These are phyloP conservation scores for Durotheca rogersii DNA, from an alignment of 495 filamentous ascomycete species.

Conservation along the genomic window DNA sequence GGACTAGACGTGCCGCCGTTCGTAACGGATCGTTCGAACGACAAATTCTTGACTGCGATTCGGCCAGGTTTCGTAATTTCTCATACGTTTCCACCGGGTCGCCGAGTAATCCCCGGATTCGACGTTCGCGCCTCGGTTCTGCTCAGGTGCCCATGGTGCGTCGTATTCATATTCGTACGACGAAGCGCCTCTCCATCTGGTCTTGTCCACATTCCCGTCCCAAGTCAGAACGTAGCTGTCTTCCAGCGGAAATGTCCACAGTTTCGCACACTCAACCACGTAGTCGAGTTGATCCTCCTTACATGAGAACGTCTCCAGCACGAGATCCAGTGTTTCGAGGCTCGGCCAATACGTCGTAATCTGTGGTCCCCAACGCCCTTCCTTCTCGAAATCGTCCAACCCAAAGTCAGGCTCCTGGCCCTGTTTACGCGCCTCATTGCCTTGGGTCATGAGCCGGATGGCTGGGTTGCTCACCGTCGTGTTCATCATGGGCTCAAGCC, in stretches of 20 bases:
- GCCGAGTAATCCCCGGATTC: not conserved
- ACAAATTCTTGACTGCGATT: constrained; percentile 22
- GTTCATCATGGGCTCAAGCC: constrained; percentile 36
- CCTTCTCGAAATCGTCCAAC: constrained; percentile 30
- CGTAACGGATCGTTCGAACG: constrained; percentile 14
- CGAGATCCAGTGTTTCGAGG: constrained; percentile 25
- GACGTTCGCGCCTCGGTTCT: constrained; percentile 1
- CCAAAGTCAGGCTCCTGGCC: constrained; percentile 29
- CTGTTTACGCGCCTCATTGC: constrained; percentile 27
- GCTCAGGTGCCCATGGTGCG: not conserved
- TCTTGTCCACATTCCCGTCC: constrained; percentile 16
- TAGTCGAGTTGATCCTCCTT: constrained; percentile 31
- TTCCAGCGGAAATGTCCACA: constrained; percentile 32
- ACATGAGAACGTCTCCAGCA: constrained; percentile 27
- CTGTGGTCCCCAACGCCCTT: constrained; percentile 31
- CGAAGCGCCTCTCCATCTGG: constrained; percentile 27
- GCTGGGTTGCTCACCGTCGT: constrained; percentile 12
- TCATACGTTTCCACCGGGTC: constrained; percentile 7
- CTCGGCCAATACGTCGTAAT: constrained; percentile 33
- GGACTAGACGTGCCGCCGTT: constrained; percentile 8
- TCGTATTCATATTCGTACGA: constrained; percentile 19
- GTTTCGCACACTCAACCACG: constrained; percentile 32
- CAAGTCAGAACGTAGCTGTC: constrained; percentile 25
- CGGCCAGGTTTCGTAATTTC: no score
- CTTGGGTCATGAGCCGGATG: constrained; percentile 23